phyloP scores from a whole-genome alignment of 2,329 filamentous ascomycete species.

The Atkinsonella hypoxylon region DNA sequence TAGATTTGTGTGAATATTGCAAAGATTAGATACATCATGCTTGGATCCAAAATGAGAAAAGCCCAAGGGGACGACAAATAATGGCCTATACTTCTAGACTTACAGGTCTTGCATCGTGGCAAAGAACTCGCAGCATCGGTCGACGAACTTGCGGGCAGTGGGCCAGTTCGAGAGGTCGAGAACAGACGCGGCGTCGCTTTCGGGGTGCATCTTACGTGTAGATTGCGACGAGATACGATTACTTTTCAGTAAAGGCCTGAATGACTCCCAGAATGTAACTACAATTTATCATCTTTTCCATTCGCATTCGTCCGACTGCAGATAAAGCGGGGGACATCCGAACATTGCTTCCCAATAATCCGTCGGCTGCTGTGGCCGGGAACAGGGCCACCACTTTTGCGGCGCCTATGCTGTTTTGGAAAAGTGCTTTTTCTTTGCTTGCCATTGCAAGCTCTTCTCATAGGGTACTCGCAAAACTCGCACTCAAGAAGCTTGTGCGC shows the following conservation, averaged over 20 bases:
- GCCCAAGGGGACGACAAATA: no score
- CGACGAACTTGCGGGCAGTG: slow-evolving; percentile 16
- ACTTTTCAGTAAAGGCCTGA: no score
- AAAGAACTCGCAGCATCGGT: slow-evolving; percentile 19
- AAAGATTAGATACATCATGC: no score
- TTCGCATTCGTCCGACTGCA: neutral
- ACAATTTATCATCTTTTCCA: no score
- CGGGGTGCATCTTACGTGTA: neutral
- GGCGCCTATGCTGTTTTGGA: neutral
- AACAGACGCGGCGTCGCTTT: slow-evolving; percentile 1
- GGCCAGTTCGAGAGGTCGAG: slow-evolving; percentile 13
- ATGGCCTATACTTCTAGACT: slow-evolving; percentile 4
- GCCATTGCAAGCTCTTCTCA: neutral
- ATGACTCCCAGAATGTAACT: neutral
- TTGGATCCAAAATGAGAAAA: no score
- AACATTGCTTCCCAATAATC: neutral
- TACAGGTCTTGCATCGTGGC: slow-evolving; percentile 20
- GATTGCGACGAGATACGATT: no score
- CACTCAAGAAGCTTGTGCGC: no score
- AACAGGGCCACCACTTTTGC: neutral
- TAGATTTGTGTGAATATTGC: slow-evolving; percentile 8
- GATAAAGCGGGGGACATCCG: neutral
- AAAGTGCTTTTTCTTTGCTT: neutral
- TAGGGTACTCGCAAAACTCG: neutral
- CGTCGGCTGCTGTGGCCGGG: neutral